phyloP scores from a whole-genome alignment of 1,284 basidiomycete genomes.

The Heterobasidion occidentale region DNA sequence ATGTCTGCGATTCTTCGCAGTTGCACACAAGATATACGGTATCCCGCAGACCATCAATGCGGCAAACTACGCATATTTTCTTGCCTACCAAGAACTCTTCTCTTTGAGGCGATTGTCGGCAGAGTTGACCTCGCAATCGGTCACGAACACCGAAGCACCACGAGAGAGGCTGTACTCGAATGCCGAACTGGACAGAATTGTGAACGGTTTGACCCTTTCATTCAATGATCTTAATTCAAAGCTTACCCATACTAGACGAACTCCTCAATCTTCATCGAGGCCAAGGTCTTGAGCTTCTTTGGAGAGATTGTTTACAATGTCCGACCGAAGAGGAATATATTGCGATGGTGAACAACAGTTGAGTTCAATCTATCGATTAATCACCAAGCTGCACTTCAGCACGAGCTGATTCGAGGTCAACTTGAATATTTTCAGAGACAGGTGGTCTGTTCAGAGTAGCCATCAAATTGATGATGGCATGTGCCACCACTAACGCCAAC shows the following conservation, averaged over 20 bases:
- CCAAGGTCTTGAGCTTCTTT: conserved; percentile 92
- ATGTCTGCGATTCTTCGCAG: conserved; percentile 26
- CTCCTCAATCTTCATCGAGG: conserved; percentile 89
- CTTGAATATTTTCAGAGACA: conserved; percentile 59
- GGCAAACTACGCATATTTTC: conserved; percentile 96
- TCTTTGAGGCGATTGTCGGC: conserved; percentile 37
- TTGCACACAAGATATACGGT: conserved; percentile 94
- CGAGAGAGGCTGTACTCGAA: conserved; percentile 23
- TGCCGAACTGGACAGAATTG: conserved; percentile 55
- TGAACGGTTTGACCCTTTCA: conserved; percentile 43
- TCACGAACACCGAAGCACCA: conserved; percentile 6
- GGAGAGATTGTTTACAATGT: conserved; percentile 88
- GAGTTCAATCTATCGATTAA: conserved; percentile 19
- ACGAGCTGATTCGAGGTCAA: neutral
- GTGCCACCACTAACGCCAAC: conserved; percentile 50
- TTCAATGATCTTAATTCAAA: neutral
- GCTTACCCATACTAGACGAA: conserved; percentile 47
- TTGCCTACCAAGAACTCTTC: conserved; percentile 76
- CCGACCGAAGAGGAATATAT: conserved; percentile 95
- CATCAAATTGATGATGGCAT: conserved; percentile 95
- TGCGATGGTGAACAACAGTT: conserved; percentile 94
- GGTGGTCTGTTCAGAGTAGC: conserved; percentile 91
- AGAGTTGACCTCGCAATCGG: neutral
- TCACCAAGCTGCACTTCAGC: neutral
- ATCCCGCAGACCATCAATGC: conserved; percentile 96